These are phyloP conservation scores for Quercus tomentella DNA, from an alignment of 331 rosid species.

Conservation along the genomic window DNA sequence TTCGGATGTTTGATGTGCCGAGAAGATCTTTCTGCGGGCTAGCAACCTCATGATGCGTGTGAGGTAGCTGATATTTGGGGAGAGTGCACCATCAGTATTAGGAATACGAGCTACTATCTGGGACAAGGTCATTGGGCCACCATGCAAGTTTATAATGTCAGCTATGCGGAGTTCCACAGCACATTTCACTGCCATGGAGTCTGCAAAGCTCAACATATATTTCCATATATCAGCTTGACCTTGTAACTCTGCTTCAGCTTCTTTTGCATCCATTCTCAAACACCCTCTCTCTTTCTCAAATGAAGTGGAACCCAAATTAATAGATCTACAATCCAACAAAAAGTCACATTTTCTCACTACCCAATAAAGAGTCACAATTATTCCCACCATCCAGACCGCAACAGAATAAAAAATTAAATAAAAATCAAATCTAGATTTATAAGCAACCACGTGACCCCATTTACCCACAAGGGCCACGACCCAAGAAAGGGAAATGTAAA, in stretches of 20 bases:
- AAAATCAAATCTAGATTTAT: too few species aligned
- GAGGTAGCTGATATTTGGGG: constrained; percentile 29
- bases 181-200: constrained; percentile 26
- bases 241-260: constrained; percentile 5
- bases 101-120: constrained; percentile 19
- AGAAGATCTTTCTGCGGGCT: constrained; percentile 23
- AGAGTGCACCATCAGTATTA: not conserved
- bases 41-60: constrained; percentile 33
- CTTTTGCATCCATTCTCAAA: constrained; percentile 1
- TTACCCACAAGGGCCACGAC: too few species aligned
- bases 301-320: too few species aligned
- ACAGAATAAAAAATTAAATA: too few species aligned
- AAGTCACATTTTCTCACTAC: too few species aligned
- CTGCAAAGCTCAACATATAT: constrained; percentile 30
- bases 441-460: too few species aligned
- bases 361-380: too few species aligned
- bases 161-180: too few species aligned
- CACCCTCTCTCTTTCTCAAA: not conserved
- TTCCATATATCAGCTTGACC: constrained; percentile 45
- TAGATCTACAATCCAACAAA: too few species aligned
- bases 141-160: not conserved
- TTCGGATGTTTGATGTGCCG: constrained; percentile 3
- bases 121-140: constrained; percentile 17
- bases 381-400: too few species aligned
- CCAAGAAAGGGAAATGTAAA: too few species aligned